Evolutionary conservation across 345 rosid species (phyloP).

Genomic region (Lepidium sativum): DNA sequence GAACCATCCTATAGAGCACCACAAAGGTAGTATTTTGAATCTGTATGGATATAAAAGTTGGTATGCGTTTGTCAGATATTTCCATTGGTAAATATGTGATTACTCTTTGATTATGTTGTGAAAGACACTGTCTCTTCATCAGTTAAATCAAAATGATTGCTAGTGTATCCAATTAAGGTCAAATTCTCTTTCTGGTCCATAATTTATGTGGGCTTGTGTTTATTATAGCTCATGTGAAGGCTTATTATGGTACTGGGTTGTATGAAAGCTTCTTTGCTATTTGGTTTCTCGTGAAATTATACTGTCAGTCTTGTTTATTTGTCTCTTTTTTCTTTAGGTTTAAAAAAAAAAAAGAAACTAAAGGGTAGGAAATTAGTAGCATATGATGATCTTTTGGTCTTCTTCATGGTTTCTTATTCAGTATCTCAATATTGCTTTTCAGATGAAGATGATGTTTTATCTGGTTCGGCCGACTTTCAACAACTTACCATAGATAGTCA

Average conservation of each 20-base stretch:
- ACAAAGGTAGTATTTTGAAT: conserved; percentile 38
- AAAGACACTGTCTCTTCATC: background rate
- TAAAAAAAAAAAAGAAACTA: no score
- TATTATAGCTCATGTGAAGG: background rate
- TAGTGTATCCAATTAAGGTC: background rate
- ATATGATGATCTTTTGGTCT: background rate
- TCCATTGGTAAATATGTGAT: background rate
- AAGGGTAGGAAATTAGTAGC: background rate
- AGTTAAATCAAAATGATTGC: background rate
- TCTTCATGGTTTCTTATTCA: background rate
- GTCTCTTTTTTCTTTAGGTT: no score
- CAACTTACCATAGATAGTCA: conserved; percentile 50
- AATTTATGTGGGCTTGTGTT: background rate
- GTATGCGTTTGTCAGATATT: background rate
- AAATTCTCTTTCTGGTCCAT: background rate
- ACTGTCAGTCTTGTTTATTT: no score
- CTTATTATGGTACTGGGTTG: background rate
- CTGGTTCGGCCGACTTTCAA: conserved; percentile 48
- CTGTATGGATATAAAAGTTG: background rate
- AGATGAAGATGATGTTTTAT: conserved; percentile 55
- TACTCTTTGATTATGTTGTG: background rate
- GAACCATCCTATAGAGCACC: conserved; percentile 46
- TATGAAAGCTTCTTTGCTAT: background rate
- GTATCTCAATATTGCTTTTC: conserved; percentile 21
- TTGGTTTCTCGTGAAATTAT: background rate